Evolutionary conservation across 345 rosid genomes (phyloP).

Genomic region (Brassica nigra): DNA sequence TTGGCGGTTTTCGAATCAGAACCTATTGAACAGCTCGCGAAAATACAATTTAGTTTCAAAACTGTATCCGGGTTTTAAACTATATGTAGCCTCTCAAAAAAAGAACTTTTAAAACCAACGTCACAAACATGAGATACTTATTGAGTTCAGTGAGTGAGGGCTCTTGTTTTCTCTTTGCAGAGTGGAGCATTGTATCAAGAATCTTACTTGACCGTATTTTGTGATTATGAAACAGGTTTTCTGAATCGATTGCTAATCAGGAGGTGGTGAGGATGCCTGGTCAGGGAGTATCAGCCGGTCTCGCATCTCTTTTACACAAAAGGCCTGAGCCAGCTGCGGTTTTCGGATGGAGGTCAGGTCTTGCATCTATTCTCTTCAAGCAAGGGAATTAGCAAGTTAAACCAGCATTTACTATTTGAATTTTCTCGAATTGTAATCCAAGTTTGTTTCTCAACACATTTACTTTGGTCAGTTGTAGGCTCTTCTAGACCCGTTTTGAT

Average conservation of each 20-base stretch:
- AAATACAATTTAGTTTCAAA: neutral
- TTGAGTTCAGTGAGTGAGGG: neutral
- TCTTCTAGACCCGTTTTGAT: neutral
- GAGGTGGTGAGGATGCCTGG: constrained; percentile 38
- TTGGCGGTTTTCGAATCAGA: neutral
- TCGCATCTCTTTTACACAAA: constrained; percentile 57
- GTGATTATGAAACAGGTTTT: constrained; percentile 42
- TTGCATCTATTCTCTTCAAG: constrained; percentile 76
- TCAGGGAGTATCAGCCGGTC: constrained; percentile 45
- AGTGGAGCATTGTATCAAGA: neutral
- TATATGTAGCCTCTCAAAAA: neutral
- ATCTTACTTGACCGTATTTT: neutral
- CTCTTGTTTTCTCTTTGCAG: constrained; percentile 5
- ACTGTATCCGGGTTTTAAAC: neutral
- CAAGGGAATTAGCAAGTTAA: constrained; percentile 46
- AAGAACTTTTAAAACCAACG: neutral
- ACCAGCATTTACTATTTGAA: neutral
- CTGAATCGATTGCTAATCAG: constrained; percentile 46
- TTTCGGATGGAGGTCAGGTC: constrained; percentile 67
- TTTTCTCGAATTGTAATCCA: neutral
- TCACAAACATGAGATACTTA: neutral
- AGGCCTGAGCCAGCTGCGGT: constrained; percentile 57
- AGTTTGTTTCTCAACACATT: constrained; percentile 21
- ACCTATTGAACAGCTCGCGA: neutral
- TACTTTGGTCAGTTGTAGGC: constrained; percentile 28